These are phyloP conservation scores for Erodium trifolium DNA, from an alignment of 441 rosid genomes.

Conservation along the genomic window DNA sequence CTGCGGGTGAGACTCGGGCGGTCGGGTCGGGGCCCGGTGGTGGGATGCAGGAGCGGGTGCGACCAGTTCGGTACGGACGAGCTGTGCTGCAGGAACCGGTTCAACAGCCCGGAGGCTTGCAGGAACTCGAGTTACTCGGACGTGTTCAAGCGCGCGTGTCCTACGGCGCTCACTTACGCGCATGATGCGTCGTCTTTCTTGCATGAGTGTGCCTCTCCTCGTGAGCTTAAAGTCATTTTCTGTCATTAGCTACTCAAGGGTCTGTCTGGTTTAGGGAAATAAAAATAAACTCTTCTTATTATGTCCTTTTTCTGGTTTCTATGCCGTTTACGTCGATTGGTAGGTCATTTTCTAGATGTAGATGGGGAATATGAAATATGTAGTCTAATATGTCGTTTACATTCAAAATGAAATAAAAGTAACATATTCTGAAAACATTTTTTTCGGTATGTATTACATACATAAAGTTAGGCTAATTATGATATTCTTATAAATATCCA, in stretches of 20 bases:
- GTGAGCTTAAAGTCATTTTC: constrained; percentile 89
- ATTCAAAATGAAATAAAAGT: too few species aligned
- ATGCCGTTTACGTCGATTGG: too few species aligned
- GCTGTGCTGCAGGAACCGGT: constrained; percentile 68
- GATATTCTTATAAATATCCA: too few species aligned
- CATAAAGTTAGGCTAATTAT: too few species aligned
- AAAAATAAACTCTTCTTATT: too few species aligned
- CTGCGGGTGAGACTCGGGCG: constrained; percentile 36
- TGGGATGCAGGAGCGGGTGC: constrained; percentile 82
- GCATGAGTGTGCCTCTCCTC: constrained; percentile 79
- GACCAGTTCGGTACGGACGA: constrained; percentile 84
- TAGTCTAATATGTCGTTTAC: too few species aligned
- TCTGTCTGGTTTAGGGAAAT: not conserved
- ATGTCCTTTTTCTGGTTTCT: too few species aligned
- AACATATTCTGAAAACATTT: too few species aligned
- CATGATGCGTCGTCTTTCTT: constrained; percentile 83
- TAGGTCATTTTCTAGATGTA: too few species aligned
- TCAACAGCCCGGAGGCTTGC: constrained; percentile 52
- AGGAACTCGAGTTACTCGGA: constrained; percentile 70
- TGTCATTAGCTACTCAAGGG: constrained; percentile 39
- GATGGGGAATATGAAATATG: too few species aligned
- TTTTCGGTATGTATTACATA: too few species aligned
- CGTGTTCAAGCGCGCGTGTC: constrained; percentile 75
- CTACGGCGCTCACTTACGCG: constrained; percentile 81
- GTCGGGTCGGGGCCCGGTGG: constrained; percentile 38